Evolutionary conservation across 495 filamentous ascomycete genomes (phyloP).

Genomic region (Trichoderma gamsii): DNA sequence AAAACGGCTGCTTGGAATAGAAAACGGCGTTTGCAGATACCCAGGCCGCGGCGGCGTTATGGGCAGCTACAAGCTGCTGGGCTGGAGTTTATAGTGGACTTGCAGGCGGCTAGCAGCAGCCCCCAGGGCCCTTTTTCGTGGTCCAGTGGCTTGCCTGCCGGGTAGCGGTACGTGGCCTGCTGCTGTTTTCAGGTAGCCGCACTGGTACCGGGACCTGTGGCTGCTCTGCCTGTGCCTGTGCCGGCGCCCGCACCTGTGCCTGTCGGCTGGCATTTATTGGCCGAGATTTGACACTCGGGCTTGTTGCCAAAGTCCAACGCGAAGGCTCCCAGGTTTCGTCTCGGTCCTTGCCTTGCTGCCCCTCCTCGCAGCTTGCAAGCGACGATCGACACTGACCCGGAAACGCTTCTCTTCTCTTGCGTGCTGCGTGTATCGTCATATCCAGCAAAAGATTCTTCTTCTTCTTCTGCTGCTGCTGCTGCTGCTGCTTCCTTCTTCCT

Average conservation of each 20-base stretch:
- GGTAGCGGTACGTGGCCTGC: neutral
- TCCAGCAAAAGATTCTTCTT: neutral
- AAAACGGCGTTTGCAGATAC: neutral
- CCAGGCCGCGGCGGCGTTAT: neutral
- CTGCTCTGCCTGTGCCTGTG: neutral
- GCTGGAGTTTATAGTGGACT: neutral
- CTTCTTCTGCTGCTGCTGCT: neutral
- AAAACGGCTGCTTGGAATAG: constrained; percentile 6
- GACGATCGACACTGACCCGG: neutral
- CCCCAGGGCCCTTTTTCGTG: neutral
- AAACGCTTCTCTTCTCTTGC: neutral
- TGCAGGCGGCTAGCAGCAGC: neutral
- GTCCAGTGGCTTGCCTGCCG: neutral
- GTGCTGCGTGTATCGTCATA: neutral
- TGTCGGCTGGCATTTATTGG: constrained; percentile 10
- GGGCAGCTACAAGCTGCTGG: neutral
- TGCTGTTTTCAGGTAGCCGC: neutral
- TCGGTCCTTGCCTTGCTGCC: constrained; percentile 7
- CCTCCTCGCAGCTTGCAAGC: constrained; percentile 6
- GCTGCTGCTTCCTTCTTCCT: neutral
- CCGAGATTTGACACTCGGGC: constrained; percentile 10
- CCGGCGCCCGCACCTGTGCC: constrained; percentile 4
- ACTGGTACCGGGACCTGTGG: neutral
- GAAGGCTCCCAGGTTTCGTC: constrained; percentile 1
- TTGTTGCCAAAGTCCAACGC: neutral